Evolutionary conservation across 2,329 filamentous ascomycete genomes (phyloP), one percentile per base, ranked within the genome.

Genomic region (Reticulascus tulasneorum): DNA sequence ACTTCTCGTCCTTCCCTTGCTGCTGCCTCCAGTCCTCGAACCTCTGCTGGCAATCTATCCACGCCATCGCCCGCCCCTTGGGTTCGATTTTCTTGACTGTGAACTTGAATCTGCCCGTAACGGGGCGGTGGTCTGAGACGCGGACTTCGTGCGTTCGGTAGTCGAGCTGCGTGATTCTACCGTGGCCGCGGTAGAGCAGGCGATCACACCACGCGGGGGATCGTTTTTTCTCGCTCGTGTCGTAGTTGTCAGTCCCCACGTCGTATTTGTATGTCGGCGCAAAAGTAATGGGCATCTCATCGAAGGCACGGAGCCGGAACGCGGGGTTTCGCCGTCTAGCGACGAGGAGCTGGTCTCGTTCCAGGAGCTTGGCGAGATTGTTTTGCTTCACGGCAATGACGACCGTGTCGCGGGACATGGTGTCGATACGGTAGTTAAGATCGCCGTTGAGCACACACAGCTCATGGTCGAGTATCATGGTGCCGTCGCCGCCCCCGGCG

Each of bases 191-290:
- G 55, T 88, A 94, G n/a, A 98, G 67, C 23, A 98, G 66, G 23
- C 93, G 79, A 66, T 98, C 93, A 58, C 93, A 98, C 93, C 93
- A 98, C 2, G 93, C 93, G 0, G 93, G 93, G 16, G 87, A 84
- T 32, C 93, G 79, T 59, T 87, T 87, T 71, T 98, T 98, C 60
- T 98, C 93, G 50, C 86, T 91, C 1, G 86, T 84, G 57, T 98
- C 93, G 59, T 97, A 98, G 7, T 79, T 84, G 55, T 97, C 91
- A 0, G 88, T 94, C 12, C 90, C 90, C 1, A 97, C 88, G 50
- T 98, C 93, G 59, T 98, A 98, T 59, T 98, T 98, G 71, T 98
- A 98, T 0, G 93, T 98, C 1, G 93, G 93, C 7, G 88, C 83
- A 57, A 98, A 98, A 0, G 80, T 84, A 52, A 98, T 96, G 1